Evolutionary conservation across 176 grass and related monocot genomes (phyloP).

Genomic region (Lolium rigidum): DNA sequence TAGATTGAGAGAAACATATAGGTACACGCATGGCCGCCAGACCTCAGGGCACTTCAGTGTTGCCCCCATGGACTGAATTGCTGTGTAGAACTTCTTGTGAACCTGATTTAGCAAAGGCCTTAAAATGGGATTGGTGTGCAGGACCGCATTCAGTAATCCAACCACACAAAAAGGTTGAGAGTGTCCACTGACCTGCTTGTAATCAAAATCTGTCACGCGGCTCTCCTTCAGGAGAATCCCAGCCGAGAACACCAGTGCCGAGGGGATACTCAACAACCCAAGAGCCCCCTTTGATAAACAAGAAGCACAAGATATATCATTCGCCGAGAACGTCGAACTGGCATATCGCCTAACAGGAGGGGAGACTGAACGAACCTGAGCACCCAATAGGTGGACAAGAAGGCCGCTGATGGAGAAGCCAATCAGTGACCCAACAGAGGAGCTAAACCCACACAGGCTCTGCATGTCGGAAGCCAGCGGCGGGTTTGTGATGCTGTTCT

Average conservation of each 20-base stretch:
- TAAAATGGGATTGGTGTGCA: constrained; percentile 12
- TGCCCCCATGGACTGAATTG: constrained; percentile 57
- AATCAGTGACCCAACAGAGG: constrained; percentile 72
- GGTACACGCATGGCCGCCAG: constrained; percentile 80
- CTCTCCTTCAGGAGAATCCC: constrained; percentile 77
- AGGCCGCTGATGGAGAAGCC: constrained; percentile 85
- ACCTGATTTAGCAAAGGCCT: constrained; percentile 58
- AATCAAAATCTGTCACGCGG: constrained; percentile 51
- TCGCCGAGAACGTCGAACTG: background rate
- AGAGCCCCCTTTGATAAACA: constrained; percentile 62
- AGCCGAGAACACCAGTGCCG: constrained; percentile 67
- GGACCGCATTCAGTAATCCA: background rate
- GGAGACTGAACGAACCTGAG: constrained; percentile 58
- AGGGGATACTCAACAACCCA: constrained; percentile 81
- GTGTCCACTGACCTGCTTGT: constrained; percentile 58
- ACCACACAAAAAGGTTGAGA: background rate
- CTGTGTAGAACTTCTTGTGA: constrained; percentile 67
- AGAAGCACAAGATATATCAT: constrained; percentile 9
- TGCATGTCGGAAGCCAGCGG: constrained; percentile 74
- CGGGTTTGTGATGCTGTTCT: constrained; percentile 75
- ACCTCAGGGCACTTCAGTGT: constrained; percentile 75
- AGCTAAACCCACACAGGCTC: constrained; percentile 77
- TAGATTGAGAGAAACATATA: constrained; percentile 67
- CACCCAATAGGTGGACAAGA: constrained; percentile 79
- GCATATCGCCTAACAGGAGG: constrained; percentile 8